These are phyloP conservation scores for Cylindricascospora bacillispora DNA, from an alignment of 1,139 yeast genomes.

Conservation along the genomic window DNA sequence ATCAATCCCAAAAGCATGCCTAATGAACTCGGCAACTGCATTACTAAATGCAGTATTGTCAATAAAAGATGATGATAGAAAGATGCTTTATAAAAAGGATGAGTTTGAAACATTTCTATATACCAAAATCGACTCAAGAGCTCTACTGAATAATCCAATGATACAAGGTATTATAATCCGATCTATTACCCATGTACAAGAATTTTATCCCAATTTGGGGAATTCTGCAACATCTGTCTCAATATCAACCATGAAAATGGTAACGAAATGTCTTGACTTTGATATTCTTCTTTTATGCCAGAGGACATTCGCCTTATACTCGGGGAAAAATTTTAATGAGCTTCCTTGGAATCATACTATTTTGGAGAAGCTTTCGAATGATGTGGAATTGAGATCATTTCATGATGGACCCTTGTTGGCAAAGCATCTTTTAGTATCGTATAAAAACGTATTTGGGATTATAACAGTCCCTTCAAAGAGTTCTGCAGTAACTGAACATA, in stretches of 20 bases:
- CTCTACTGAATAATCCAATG: conserved; percentile 26
- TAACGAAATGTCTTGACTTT: conserved; percentile 37
- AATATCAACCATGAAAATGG: conserved; percentile 31
- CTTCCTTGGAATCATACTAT: conserved; percentile 32
- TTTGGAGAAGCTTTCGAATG: conserved; percentile 32
- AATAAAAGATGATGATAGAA: conserved; percentile 20
- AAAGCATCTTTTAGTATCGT: conserved; percentile 31
- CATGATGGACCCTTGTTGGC: conserved; percentile 31
- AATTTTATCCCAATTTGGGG: conserved; percentile 24
- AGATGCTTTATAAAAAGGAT: conserved; percentile 15
- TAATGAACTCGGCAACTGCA: conserved; percentile 25
- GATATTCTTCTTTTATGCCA: conserved; percentile 48
- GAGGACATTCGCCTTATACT: conserved; percentile 34
- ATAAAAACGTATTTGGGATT: conserved; percentile 34
- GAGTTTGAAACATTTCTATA: conserved; percentile 29
- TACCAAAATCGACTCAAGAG: conserved; percentile 34
- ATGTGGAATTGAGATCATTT: conserved; percentile 30
- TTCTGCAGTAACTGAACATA: conserved; percentile 14
- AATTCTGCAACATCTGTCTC: conserved; percentile 23
- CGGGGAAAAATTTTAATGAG: conserved; percentile 24
- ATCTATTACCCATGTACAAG: conserved; percentile 26
- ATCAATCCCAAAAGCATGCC: conserved; percentile 23
- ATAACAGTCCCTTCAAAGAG: conserved; percentile 23
- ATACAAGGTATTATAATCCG: conserved; percentile 31
- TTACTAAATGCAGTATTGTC: conserved; percentile 20